A percentile compares a stretch with the other conserved stretches of the same genome.
Conservation (phyloP, 2,329 filamentous ascomycete species). For the Botrytis squamosa region DNA sequence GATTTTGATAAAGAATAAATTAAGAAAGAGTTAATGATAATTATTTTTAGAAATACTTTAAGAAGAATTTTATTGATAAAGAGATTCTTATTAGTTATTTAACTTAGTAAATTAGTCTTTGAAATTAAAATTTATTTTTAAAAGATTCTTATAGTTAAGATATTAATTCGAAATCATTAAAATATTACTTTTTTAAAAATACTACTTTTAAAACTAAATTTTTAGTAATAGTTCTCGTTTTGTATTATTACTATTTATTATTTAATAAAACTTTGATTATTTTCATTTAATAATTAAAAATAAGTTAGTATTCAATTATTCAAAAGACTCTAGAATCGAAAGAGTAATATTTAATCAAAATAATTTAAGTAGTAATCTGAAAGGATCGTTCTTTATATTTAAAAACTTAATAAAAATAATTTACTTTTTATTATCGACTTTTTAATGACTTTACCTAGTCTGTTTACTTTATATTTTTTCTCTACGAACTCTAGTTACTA, state of each 20-base stretch:
- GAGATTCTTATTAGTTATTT: neutral
- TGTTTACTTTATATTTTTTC: neutral
- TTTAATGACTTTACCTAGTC: neutral
- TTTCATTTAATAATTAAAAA: neutral
- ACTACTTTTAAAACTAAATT: too few relatives aligned
- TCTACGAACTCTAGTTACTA: neutral
- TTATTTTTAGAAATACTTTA: too few relatives aligned
- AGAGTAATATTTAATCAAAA: too few relatives aligned
- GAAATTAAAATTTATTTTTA: neutral
- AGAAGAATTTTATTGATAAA: neutral
- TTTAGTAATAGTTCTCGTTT: too few relatives aligned
- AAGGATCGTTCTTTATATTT: accelerated
- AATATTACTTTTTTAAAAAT: too few relatives aligned
- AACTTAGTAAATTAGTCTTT: neutral
- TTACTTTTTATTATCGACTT: too few relatives aligned
- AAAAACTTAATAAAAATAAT: neutral
- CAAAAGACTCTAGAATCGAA: accelerated
- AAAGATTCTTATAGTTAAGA: too few relatives aligned
- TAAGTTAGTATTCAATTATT: neutral
- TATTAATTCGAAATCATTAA: too few relatives aligned
- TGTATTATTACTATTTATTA: too few relatives aligned
- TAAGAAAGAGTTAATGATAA: neutral
- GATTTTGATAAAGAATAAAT: neutral
- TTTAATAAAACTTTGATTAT: too few relatives aligned
- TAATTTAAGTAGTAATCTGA: neutral